Evolutionary conservation across 495 filamentous ascomycete species (phyloP), one percentile per base, ranked within the genome.

Genomic region (Aspergillus mulundensis): DNA sequence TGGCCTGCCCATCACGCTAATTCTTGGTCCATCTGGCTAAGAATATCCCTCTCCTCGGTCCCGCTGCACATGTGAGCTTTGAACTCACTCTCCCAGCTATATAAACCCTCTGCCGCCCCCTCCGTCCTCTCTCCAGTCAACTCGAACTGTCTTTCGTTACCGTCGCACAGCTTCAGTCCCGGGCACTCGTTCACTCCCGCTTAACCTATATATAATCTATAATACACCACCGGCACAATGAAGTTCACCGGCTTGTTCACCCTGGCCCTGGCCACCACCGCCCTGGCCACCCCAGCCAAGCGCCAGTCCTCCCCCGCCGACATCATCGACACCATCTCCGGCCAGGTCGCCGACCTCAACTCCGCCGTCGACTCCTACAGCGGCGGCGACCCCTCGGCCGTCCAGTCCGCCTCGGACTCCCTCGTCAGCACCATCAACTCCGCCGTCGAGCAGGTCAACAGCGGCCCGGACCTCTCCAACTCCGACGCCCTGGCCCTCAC

Each of bases 221-320:
- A 38, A 54, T 16, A 28, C 38, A 36, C 32, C 32, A 50, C 52
- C 49, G 52, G 53, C 65, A 73, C 61, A 10, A 77, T 77, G 75
- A 77, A 74, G 69, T 59, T 66, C 58, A 67, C 70, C 28, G 44
- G 51, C n/a, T 53, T 75, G 50, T 45, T 71, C 57, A 69, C 72
- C 38, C 49, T 71, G 40, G 64, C 60, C 56, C 64, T 63, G 42
- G 64, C 57, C 56, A 61, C 60, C 62, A 47, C 30, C 40, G 62
- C 60, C 56, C n/a, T 59, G 42, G 69, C 64, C 58, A 67, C 61
- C 34, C 65, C 64, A 32, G 34, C 63, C 20, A 47, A 65, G 63
- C 65, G 75, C 40, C 73, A 74, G 50, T 19, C 23, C 42, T 30
- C 23, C 40, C 43, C 65, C 39, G 55, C 61, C 23, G 51, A 66